phyloP scores from a whole-genome alignment of 176 grass and related monocot species.

The Stipa capillata region DNA sequence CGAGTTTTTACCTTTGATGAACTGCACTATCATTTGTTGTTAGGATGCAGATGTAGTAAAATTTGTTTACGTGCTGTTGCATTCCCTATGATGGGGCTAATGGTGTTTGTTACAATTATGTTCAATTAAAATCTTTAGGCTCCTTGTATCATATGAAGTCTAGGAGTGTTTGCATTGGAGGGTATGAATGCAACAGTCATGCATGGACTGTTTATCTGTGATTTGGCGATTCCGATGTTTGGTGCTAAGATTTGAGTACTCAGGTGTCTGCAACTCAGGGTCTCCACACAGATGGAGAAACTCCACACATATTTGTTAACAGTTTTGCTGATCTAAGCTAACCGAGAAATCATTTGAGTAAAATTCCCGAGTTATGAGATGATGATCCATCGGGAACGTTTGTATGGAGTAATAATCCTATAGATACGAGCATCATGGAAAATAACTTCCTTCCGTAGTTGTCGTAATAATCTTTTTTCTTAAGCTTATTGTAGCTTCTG shows the following conservation, averaged over 20 bases:
- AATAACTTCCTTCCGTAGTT: no score
- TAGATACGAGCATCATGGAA: not conserved
- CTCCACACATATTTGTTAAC: not conserved
- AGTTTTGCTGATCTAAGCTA: not conserved
- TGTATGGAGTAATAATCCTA: not conserved
- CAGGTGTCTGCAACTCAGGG: not conserved
- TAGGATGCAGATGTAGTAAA: not conserved
- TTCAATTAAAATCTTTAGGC: not conserved
- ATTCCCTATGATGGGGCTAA: not conserved
- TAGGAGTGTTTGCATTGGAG: no score
- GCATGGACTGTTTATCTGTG: no score
- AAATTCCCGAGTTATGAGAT: not conserved
- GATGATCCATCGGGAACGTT: not conserved
- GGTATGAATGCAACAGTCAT: no score
- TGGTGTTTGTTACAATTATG: conserved; percentile 4
- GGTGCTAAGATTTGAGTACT: not conserved
- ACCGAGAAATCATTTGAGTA: not conserved
- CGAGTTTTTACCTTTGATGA: no score
- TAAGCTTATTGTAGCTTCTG: no score
- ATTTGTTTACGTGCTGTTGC: no score
- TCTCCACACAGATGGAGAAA: no score
- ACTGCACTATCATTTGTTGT: not conserved
- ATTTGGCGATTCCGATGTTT: no score
- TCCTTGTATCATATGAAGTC: not conserved
- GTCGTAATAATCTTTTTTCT: no score